A percentile compares a stretch with the other conserved stretches of the same genome.
phyloP scores from a whole-genome alignment of 495 filamentous ascomycete genomes.

The Penicillium verhagenii region DNA sequence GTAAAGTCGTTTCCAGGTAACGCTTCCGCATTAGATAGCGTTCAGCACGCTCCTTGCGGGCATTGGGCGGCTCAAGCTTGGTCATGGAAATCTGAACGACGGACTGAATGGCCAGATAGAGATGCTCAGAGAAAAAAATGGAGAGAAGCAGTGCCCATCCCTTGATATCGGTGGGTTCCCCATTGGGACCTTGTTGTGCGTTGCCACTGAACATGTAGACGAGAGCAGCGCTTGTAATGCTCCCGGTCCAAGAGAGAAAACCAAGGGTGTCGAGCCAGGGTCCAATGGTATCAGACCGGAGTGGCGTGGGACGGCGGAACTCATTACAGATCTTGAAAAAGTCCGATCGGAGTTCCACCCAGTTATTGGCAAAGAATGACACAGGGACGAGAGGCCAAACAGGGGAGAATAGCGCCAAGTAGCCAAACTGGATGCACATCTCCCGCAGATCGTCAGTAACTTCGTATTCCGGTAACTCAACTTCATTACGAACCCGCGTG shows the following conservation, averaged over 20 bases:
- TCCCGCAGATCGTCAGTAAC: conserved; percentile 86
- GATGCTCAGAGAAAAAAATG: conserved; percentile 83
- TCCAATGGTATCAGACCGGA: conserved; percentile 87
- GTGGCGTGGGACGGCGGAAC: conserved; percentile 83
- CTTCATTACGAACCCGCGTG: conserved; percentile 76
- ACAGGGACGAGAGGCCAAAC: conserved; percentile 87
- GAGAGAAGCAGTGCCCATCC: conserved; percentile 81
- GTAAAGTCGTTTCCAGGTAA: conserved; percentile 54
- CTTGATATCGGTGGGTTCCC: conserved; percentile 60
- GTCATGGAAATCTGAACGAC: conserved; percentile 65
- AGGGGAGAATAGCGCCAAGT: conserved; percentile 89
- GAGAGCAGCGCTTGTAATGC: conserved; percentile 77
- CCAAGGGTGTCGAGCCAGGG: conserved; percentile 88
- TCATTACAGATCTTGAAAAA: conserved; percentile 92
- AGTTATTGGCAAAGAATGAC: conserved; percentile 94
- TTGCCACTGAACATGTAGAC: conserved; percentile 80
- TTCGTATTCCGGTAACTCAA: conserved; percentile 82
- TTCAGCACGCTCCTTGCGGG: conserved; percentile 77
- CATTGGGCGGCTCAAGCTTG: conserved; percentile 82
- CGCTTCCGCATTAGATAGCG: conserved; percentile 71
- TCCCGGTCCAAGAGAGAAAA: conserved; percentile 90
- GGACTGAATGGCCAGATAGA: conserved; percentile 73
- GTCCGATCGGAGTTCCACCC: conserved; percentile 90
- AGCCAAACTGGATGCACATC: conserved; percentile 95
- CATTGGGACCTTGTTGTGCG: conserved; percentile 55